Evolutionary conservation across 768 basidiomycete species (phyloP), one percentile per base, ranked within the genome.

Genomic region (Vararia minispora): DNA sequence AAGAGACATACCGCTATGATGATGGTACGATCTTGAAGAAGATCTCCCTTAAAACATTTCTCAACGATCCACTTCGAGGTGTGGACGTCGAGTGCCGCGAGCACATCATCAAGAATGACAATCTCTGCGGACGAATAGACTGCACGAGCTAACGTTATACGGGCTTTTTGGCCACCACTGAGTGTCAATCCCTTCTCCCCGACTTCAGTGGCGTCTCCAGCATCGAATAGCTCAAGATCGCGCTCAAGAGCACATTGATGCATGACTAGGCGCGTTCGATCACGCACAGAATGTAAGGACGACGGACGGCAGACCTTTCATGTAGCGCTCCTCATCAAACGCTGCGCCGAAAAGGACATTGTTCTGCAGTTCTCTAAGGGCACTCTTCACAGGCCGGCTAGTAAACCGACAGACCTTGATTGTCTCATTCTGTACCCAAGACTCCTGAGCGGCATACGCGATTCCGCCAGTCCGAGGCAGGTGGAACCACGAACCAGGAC

Each of bases 51-150:
- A 49, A 72, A 61, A 32, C 68, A 62, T 36, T 68, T 60, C 29
- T 70, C 59, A 26, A 71, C 65, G 39, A 74, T 68, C 56, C 58
- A 69, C 33, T 61, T 55, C n/a, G 68, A 58, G 4, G 72, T 74
- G 39, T 72, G 63, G 10, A 69, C 66, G 27, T 72, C 71, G 4
- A 72, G 56, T 2, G 68, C 68, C 10, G 66, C 67, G 21, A 72
- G 58, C 21, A 67, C 45, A 39, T 64, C 60, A 46, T 63, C 62
- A 31, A 62, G 53, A 16, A 60, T 51, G 6, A 63, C 45, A 21
- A 59, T 50, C 1, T 50, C 44, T 2, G 58, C 52, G 16, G 47
- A 42, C 4, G 54, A 52, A 45, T 62, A 64, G 7, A 63, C 46
- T 0, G 58, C 59, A 16, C 58, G 43, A 10, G 60, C 58, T 12